Conservation (phyloP, 2,329 filamentous ascomycete genomes). For the Trichoderma afroharzianum region DNA sequence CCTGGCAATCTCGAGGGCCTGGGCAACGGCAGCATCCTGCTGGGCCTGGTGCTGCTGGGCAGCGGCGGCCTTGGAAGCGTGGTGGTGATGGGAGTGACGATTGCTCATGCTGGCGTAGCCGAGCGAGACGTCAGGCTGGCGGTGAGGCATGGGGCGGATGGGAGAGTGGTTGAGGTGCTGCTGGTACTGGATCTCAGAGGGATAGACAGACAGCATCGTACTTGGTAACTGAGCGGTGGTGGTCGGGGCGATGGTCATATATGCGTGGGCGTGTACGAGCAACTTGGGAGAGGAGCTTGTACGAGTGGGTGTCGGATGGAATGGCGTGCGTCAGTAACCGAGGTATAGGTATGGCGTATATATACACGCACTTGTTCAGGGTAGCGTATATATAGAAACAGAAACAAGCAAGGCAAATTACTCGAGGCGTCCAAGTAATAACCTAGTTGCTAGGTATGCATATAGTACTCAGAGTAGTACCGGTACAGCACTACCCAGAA, state of each 20-base stretch:
- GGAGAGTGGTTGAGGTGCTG: constrained; percentile 15
- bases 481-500: background rate
- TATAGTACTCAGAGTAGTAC: background rate
- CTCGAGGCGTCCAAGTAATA: constrained; percentile 7
- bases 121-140: constrained; percentile 22
- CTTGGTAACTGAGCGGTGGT: background rate
- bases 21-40: constrained; percentile 48
- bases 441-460: background rate
- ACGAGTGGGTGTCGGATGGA: background rate
- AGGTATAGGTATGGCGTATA: background rate
- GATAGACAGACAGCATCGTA: constrained; percentile 25
- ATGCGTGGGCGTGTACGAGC: constrained; percentile 12
- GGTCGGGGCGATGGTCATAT: constrained; percentile 19
- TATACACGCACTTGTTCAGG: background rate
- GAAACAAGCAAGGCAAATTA: background rate
- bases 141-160: constrained; percentile 24
- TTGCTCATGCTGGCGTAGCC: constrained; percentile 13
- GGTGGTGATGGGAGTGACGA: constrained; percentile 16
- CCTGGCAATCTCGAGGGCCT: constrained; percentile 72
- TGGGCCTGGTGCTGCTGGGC: constrained; percentile 21
- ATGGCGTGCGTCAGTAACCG: constrained; percentile 11
- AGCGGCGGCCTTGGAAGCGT: constrained; percentile 23
- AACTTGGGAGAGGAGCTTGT: background rate
- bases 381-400: constrained; percentile 11
- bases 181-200: constrained; percentile 19